Base-by-base conservation (phyloP, 2,329 filamentous ascomycete species). In the Blastomyces emzantsi region DNA sequence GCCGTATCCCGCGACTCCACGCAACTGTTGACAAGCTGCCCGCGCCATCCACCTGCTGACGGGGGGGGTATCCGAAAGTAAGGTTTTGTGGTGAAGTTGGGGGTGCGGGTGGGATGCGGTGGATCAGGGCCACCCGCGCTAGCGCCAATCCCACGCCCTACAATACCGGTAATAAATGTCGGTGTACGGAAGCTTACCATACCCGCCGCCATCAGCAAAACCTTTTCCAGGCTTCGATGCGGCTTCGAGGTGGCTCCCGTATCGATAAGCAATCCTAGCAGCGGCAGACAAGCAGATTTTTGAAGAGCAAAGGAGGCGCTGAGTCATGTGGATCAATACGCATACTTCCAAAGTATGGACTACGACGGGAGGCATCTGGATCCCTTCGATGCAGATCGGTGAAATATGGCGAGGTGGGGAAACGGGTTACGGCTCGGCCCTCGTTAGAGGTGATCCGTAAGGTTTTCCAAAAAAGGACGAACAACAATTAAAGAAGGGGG, bases 101-200 rank as follows among this genome's bases (percentile, higher is more conserved):
- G 54, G 54, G 33, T 36, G 33, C 15, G 13, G 33, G 55, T 57
- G 55, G 54, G 54, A 57, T 41, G 33, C 6, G 7, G 54, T 57
- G 54, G 54, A 57, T 57, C 54, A 55, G 52, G 52, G n/a, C 52
- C 28, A 55, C 17, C 19, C 52, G 52, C 47, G 30, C 25, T 55
- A 55, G 51, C 51, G 25, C 51, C 51, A 41, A 56, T 3, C 19
- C 54, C 30, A 39, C 15, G 28, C 28, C 51, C 28, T 33, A 5
- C 36, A 11, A 39, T 57, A 33, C 54, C 19, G 54, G 54, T 57
- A 57, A 22, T 57, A 28, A 19, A 55, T 33, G 52, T 15, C n/a
- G 17, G 25, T 30, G 6, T 19, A 54, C 28, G 28, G 28, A 52
- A 52, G 19, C 47, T n/a, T 22, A 25, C n/a, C 1, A 5, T 54